Evolutionary conservation across 2,329 filamentous ascomycete genomes (phyloP), one percentile per base, ranked within the genome.

Genomic region (Cytospora paraplurivora): DNA sequence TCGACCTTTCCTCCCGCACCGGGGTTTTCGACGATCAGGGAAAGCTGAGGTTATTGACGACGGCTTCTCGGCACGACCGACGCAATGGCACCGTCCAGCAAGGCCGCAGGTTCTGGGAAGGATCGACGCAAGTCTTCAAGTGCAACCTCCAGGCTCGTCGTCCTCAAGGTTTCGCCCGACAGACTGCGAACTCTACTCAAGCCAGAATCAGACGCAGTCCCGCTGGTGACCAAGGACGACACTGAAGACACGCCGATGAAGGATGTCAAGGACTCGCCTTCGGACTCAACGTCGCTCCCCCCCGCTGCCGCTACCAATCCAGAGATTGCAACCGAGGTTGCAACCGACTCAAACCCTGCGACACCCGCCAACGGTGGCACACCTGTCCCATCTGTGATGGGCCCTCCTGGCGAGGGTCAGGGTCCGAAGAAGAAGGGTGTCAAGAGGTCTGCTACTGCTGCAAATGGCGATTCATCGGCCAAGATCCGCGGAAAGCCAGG

Each of bases 401-500:
- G 81, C 6, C 86, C 86, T 55, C 86, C 85, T 41, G 75, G 76
- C 53, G 84, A 86, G 61, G 86, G 62, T 10, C 62, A 60, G 27
- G 62, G 82, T 7, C 78, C 82, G 13, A 93, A 91, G 81, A 92
- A 91, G 80, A 93, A 93, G 76, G 88, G 88, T 38, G 80, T 85
- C 38, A 90, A 92, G 75, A 85, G 89, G 68, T 84, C 86, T 27
- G 89, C 90, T 70, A 81, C 85, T 47, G 85, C 82, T 62, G 82
- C 81, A 64, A 89, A 90, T 77, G 82, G 87, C 73, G 91, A 93
- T 67, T 82, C 80, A 38, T 73, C 79, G 33, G 81, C 88, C n/a
- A 93, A 91, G 76, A 82, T 88, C 61, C 82, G 91, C 74, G 90
- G 90, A 73, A 96, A 96, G 80, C 94, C 95, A 7, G 94, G 94